A percentile compares a stretch with the other conserved stretches of the same genome.
Evolutionary conservation across 768 basidiomycete species (phyloP).

Genomic region (Lepiota brunneoincarnata): DNA sequence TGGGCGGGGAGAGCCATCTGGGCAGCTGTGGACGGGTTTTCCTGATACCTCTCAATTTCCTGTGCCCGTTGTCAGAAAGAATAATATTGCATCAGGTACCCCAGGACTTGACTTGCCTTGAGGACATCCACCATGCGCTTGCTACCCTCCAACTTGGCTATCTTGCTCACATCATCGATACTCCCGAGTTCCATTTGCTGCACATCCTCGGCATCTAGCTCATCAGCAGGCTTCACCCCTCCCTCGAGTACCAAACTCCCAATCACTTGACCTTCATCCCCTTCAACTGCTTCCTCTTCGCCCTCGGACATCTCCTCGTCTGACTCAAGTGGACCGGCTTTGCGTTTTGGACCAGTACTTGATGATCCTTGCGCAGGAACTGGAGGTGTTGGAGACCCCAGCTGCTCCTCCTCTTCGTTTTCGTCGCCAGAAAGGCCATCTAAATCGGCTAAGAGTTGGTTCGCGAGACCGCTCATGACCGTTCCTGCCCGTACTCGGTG

Average conservation of each 20-base stretch:
- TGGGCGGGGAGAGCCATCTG: constrained; percentile 79
- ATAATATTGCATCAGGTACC: not conserved
- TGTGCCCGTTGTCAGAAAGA: constrained; percentile 25
- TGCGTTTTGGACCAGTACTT: constrained; percentile 55
- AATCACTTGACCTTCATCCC: constrained; percentile 41
- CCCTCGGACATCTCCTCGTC: constrained; percentile 40
- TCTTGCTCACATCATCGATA: constrained; percentile 82
- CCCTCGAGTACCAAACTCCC: constrained; percentile 76
- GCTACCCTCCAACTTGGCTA: constrained; percentile 87
- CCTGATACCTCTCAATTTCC: constrained; percentile 89
- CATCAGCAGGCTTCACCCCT: constrained; percentile 91
- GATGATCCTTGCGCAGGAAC: constrained; percentile 6
- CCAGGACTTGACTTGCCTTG: constrained; percentile 52
- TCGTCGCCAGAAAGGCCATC: constrained; percentile 80
- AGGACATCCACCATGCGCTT: constrained; percentile 87
- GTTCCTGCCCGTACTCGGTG: not conserved
- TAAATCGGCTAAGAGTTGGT: constrained; percentile 91
- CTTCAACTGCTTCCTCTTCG: constrained; percentile 45
- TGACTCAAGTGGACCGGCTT: constrained; percentile 53
- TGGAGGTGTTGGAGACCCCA: constrained; percentile 17
- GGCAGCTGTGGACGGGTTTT: constrained; percentile 74
- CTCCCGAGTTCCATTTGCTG: constrained; percentile 88
- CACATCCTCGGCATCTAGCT: constrained; percentile 91
- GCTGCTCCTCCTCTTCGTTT: constrained; percentile 39
- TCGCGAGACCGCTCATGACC: constrained; percentile 78